Percentiles rank a stretch among this genome's conserved stretches.
Conservation (phyloP, 441 rosid genomes). For the Aquilaria agallochum region DNA sequence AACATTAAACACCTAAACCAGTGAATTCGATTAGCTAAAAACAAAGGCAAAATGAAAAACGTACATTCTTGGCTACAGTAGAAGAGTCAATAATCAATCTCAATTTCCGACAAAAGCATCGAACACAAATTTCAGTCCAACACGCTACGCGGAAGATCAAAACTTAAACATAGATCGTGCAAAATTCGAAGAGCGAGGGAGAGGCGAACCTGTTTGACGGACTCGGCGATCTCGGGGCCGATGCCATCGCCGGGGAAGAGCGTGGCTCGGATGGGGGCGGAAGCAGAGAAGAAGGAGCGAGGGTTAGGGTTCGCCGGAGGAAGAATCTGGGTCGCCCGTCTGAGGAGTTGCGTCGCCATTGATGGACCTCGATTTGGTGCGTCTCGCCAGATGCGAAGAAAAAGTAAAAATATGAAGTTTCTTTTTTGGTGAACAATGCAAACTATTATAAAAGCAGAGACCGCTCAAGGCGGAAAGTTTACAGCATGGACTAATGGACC, state of each 20-base stretch:
- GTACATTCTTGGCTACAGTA: background rate
- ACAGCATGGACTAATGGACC: too few species aligned
- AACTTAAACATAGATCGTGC: too few species aligned
- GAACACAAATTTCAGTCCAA: background rate
- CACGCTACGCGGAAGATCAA: background rate
- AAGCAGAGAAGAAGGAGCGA: background rate
- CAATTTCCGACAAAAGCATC: background rate
- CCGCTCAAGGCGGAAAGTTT: too few species aligned
- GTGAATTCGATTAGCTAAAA: conserved; percentile 3
- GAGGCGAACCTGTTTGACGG: conserved; percentile 64
- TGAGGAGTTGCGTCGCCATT: conserved; percentile 1
- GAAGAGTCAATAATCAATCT: background rate
- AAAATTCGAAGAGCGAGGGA: background rate
- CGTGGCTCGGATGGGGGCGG: conserved; percentile 5
- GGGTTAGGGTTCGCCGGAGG: background rate
- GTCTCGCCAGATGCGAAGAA: too few species aligned
- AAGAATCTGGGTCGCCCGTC: conserved; percentile 8
- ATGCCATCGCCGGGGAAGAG: conserved; percentile 11
- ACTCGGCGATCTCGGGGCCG: conserved; percentile 91
- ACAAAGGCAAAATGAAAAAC: background rate
- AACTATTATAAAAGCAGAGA: too few species aligned
- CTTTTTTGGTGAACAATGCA: too few species aligned
- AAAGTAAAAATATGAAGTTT: too few species aligned
- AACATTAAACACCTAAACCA: conserved; percentile 48
- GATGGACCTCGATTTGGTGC: background rate